Evolutionary conservation across 805 yeast genomes (phyloP).

Genomic region (Metschnikowia picachoensis): DNA sequence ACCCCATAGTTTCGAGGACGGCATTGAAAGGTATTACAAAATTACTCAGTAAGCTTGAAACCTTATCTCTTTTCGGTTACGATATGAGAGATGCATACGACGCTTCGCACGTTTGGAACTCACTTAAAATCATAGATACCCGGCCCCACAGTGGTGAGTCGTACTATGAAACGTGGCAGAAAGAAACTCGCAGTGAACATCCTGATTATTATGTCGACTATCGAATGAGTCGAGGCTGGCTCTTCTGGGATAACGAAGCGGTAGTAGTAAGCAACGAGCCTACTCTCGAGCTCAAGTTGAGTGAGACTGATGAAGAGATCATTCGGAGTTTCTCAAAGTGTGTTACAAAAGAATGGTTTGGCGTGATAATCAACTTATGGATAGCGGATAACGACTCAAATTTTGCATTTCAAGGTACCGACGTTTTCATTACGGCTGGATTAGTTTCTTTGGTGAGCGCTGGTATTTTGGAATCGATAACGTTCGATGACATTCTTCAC

Average conservation of each 20-base stretch:
- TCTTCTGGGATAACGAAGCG: conserved; percentile 66
- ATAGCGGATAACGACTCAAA: conserved; percentile 66
- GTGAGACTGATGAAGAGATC: conserved; percentile 38
- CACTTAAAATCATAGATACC: conserved; percentile 43
- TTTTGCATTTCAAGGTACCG: conserved; percentile 61
- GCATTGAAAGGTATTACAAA: conserved; percentile 59
- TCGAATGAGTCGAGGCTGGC: conserved; percentile 58
- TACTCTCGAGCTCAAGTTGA: conserved; percentile 27
- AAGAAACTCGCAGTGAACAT: conserved; percentile 47
- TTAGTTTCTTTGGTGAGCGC: conserved; percentile 48
- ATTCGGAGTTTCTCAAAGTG: conserved; percentile 41
- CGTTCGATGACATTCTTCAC: conserved; percentile 49
- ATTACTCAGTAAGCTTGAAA: conserved; percentile 36
- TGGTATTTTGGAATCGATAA: conserved; percentile 39
- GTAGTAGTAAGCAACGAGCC: conserved; percentile 41
- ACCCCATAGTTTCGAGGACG: conserved; percentile 61
- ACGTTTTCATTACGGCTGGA: conserved; percentile 54
- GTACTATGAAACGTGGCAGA: conserved; percentile 41
- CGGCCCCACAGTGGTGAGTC: conserved; percentile 28
- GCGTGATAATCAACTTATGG: conserved; percentile 45
- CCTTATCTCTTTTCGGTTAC: conserved; percentile 46
- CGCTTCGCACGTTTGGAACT: conserved; percentile 30
- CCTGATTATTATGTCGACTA: conserved; percentile 59
- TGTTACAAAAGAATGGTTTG: conserved; percentile 59
- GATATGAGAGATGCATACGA: conserved; percentile 43